These are phyloP conservation scores for Whalleya microplaca DNA, from an alignment of 2,329 filamentous ascomycete genomes.

Conservation along the genomic window DNA sequence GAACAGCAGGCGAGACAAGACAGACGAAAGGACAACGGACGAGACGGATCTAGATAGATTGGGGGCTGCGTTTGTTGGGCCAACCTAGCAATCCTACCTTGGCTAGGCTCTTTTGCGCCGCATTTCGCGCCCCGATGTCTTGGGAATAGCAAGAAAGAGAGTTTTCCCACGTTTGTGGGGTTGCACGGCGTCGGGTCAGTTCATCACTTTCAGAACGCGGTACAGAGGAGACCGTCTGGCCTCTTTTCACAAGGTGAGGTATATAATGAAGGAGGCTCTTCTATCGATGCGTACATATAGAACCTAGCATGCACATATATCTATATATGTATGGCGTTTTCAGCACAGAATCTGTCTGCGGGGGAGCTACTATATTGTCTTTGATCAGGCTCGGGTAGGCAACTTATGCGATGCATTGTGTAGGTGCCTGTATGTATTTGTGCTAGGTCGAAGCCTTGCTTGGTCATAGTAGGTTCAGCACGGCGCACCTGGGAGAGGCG, in stretches of 20 bases:
- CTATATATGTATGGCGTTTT: not conserved
- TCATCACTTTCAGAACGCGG: no score
- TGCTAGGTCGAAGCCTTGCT: not conserved
- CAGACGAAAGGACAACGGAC: no score
- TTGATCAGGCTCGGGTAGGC: no score
- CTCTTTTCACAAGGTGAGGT: not conserved
- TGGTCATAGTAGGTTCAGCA: not conserved
- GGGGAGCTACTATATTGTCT: no score
- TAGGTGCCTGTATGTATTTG: not conserved
- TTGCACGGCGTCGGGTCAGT: not conserved
- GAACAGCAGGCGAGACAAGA: no score
- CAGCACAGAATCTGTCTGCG: no score
- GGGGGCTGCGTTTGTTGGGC: no score
- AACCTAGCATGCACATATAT: not conserved
- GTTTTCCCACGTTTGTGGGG: not conserved
- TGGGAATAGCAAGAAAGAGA: no score
- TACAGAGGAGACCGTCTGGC: no score
- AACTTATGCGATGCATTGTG: not conserved
- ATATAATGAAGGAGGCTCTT: not conserved
- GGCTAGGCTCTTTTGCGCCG: not conserved
- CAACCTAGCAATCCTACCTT: not conserved
- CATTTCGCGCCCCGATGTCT: no score
- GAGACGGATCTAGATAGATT: not conserved
- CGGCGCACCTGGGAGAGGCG: conserved; percentile 2
- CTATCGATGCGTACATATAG: no score